Conservation (phyloP, 1,284 basidiomycete species). For the Butyriboletus regius region DNA sequence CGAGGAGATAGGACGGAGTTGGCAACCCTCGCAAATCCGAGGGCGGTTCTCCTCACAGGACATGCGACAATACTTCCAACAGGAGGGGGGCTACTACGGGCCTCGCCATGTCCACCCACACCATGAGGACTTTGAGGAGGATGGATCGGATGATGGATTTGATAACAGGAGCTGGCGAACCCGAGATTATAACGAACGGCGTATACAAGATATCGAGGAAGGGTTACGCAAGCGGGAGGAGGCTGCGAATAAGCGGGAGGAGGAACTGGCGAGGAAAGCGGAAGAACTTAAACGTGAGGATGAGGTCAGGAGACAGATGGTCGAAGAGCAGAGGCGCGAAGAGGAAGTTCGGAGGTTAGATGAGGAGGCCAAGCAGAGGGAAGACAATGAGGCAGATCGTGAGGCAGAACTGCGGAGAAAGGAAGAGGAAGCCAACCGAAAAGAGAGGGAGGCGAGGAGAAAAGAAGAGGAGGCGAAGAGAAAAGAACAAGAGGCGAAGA, state of each 20-base stretch:
- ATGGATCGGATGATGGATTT: slow-evolving; percentile 32
- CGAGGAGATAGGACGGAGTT: slow-evolving; percentile 27
- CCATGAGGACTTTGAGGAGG: slow-evolving; percentile 30
- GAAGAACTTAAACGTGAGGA: slow-evolving; percentile 30
- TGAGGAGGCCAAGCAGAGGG: slow-evolving; percentile 16
- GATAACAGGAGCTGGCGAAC: slow-evolving; percentile 29
- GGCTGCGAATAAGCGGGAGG: slow-evolving; percentile 28
- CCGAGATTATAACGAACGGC: slow-evolving; percentile 31
- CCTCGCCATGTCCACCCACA: slow-evolving; percentile 23
- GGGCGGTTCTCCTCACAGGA: slow-evolving; percentile 27
- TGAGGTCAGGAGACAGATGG: slow-evolving; percentile 16
- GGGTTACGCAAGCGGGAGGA: slow-evolving; percentile 28
- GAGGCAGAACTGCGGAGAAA: slow-evolving; percentile 29
- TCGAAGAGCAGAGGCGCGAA: slow-evolving; percentile 22
- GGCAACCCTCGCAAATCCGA: slow-evolving; percentile 27
- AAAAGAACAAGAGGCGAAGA: slow-evolving; percentile 22
- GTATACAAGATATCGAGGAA: slow-evolving; percentile 29
- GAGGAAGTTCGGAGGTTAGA: slow-evolving; percentile 21
- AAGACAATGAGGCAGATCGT: slow-evolving; percentile 19
- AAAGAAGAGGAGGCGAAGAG: slow-evolving; percentile 20
- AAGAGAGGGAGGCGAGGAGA: slow-evolving; percentile 18
- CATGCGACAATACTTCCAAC: slow-evolving; percentile 24
- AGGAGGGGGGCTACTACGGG: slow-evolving; percentile 12
- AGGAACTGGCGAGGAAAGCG: slow-evolving; percentile 21
- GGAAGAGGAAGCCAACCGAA: slow-evolving; percentile 27